Conservation (phyloP, 305 asterid species). For the Vinca major region DNA sequence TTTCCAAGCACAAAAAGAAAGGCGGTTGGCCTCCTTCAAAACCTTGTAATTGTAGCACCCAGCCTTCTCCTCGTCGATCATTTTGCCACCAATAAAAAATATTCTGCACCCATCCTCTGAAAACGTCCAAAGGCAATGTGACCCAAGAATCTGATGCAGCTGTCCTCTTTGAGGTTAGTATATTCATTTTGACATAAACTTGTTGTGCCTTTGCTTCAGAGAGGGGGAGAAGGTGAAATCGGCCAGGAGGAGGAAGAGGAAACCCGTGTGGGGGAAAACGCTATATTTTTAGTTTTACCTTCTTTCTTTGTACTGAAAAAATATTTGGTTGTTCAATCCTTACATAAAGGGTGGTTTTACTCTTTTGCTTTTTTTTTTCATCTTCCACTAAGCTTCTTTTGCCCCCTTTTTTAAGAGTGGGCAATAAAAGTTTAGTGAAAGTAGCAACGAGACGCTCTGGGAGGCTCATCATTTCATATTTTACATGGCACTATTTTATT, state of each 20-base stretch:
- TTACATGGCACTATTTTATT: too few relatives aligned
- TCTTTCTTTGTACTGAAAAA: background rate
- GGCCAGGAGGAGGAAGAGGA: background rate
- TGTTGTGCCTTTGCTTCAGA: background rate
- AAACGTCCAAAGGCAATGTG: background rate
- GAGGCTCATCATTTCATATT: slow-evolving; percentile 24
- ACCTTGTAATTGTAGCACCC: slow-evolving; percentile 1
- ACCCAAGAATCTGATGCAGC: too few relatives aligned
- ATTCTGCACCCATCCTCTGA: background rate
- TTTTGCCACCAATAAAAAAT: background rate
- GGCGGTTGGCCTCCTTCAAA: background rate
- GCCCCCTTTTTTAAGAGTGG: slow-evolving; percentile 37
- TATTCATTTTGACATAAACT: background rate
- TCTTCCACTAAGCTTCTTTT: slow-evolving; percentile 80
- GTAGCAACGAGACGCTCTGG: slow-evolving; percentile 94
- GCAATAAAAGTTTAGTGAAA: slow-evolving; percentile 74
- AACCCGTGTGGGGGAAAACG: too few relatives aligned
- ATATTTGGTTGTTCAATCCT: background rate
- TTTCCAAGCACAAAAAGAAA: background rate
- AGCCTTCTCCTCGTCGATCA: background rate
- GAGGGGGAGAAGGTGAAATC: background rate
- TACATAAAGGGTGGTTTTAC: slow-evolving; percentile 28
- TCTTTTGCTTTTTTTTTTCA: slow-evolving; percentile 85
- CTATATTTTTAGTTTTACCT: background rate
- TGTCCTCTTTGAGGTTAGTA: background rate